phyloP scores from a whole-genome alignment of 768 basidiomycete species.

The Pholiota microspora region DNA sequence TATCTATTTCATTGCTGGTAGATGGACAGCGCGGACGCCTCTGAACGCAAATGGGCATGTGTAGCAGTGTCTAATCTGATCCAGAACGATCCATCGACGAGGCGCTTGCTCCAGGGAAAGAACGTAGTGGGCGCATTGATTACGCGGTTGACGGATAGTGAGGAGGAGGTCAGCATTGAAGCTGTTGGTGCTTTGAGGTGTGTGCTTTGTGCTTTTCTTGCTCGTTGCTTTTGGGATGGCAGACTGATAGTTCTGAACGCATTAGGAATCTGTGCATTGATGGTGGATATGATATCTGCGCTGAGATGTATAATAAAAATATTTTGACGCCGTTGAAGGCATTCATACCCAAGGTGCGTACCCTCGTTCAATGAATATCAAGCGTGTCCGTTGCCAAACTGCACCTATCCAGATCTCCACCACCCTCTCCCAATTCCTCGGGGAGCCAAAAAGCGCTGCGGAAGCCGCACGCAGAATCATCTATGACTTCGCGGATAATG shows the following conservation, averaged over 20 bases:
- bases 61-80: conserved; percentile 95
- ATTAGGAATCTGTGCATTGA: conserved; percentile 94
- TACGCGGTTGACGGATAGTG: conserved; percentile 81
- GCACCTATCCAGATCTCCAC: conserved; percentile 83
- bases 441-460: conserved; percentile 56
- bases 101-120: conserved; percentile 86
- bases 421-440: conserved; percentile 66
- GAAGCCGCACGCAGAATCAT: conserved; percentile 74
- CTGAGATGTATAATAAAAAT: conserved; percentile 97
- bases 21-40: conserved; percentile 75
- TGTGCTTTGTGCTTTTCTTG: conserved; percentile 22
- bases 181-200: conserved; percentile 87
- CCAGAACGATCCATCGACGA: conserved; percentile 91
- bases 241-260: no score
- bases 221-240: no score
- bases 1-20: conserved; percentile 24
- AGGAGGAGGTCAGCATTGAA: conserved; percentile 90
- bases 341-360: conserved; percentile 72
- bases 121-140: conserved; percentile 88
- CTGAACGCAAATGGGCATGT: conserved; percentile 93
- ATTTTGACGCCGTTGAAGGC: conserved; percentile 73
- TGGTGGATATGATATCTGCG: conserved; percentile 93
- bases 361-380: conserved; percentile 6
- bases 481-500: conserved; percentile 87
- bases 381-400: no score